These are phyloP conservation scores for Darksidea phi DNA, from an alignment of 495 filamentous ascomycete species.

Conservation along the genomic window DNA sequence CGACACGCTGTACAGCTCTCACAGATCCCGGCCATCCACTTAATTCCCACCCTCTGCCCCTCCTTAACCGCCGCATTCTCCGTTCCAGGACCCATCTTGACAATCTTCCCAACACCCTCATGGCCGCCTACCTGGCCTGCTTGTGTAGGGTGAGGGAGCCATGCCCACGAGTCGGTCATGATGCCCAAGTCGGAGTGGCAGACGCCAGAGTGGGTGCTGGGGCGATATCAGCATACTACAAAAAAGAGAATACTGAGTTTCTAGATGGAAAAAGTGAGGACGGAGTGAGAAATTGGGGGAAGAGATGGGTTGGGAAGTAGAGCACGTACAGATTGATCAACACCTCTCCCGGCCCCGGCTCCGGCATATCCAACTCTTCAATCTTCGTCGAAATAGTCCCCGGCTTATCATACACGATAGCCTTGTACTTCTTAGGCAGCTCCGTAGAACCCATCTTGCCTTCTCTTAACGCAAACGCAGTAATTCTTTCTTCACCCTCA, in stretches of 20 bases:
- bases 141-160: slow-evolving; percentile 62
- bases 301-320: not conserved
- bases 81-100: slow-evolving; percentile 55
- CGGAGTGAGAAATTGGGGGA: too few species aligned
- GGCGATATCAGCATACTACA: not conserved
- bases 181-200: slow-evolving; percentile 67
- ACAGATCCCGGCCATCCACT: slow-evolving; percentile 52
- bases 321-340: slow-evolving; percentile 60
- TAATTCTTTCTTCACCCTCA: too few species aligned
- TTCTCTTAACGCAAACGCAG: too few species aligned
- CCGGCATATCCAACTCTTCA: slow-evolving; percentile 63
- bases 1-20: slow-evolving; percentile 49
- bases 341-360: slow-evolving; percentile 63
- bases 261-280: too few species aligned
- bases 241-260: too few species aligned
- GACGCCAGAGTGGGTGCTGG: slow-evolving; percentile 66
- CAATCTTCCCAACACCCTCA: slow-evolving; percentile 49
- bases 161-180: slow-evolving; percentile 58
- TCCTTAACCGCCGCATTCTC: slow-evolving; percentile 58
- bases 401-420: slow-evolving; percentile 66
- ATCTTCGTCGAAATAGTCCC: slow-evolving; percentile 68
- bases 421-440: slow-evolving; percentile 66
- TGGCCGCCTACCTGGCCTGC: slow-evolving; percentile 63
- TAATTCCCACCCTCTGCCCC: slow-evolving; percentile 53
- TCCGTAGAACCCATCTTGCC: slow-evolving; percentile 40